These are phyloP conservation scores for Dothideomycetes sp. DNA, from an alignment of 2,329 filamentous ascomycete species.

Conservation along the genomic window DNA sequence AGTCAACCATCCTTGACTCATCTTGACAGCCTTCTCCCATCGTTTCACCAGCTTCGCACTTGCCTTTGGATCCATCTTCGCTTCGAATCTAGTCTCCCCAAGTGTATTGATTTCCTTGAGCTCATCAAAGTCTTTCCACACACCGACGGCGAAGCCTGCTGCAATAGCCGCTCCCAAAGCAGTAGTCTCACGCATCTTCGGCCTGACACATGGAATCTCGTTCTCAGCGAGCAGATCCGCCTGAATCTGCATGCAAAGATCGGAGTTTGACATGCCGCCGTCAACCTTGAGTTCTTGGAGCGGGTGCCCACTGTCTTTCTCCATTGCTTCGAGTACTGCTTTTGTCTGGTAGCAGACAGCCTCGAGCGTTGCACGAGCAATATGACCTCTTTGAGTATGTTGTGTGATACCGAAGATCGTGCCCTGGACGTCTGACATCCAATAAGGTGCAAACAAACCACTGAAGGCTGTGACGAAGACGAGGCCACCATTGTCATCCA, in stretches of 20 bases:
- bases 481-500: constrained; percentile 70
- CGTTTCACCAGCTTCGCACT: constrained; percentile 56
- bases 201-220: constrained; percentile 67
- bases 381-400: constrained; percentile 75
- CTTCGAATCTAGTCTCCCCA: constrained; percentile 61
- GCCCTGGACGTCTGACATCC: constrained; percentile 87
- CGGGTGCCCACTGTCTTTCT: constrained; percentile 68
- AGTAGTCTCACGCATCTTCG: constrained; percentile 83
- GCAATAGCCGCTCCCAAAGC: constrained; percentile 82
- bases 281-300: constrained; percentile 72
- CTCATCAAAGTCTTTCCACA: constrained; percentile 69
- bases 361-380: constrained; percentile 81
- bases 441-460: constrained; percentile 85
- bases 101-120: constrained; percentile 63
- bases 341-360: constrained; percentile 89
- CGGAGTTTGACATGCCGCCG: constrained; percentile 80
- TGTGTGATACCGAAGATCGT: constrained; percentile 55
- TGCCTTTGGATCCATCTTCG: constrained; percentile 51
- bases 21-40: constrained; percentile 70
- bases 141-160: constrained; percentile 70
- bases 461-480: constrained; percentile 85
- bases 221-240: constrained; percentile 63
- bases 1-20: constrained; percentile 65
- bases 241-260: constrained; percentile 86
- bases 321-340: constrained; percentile 87